Conservation (phyloP, 257 asterid species). For the Verbena officinalis region DNA sequence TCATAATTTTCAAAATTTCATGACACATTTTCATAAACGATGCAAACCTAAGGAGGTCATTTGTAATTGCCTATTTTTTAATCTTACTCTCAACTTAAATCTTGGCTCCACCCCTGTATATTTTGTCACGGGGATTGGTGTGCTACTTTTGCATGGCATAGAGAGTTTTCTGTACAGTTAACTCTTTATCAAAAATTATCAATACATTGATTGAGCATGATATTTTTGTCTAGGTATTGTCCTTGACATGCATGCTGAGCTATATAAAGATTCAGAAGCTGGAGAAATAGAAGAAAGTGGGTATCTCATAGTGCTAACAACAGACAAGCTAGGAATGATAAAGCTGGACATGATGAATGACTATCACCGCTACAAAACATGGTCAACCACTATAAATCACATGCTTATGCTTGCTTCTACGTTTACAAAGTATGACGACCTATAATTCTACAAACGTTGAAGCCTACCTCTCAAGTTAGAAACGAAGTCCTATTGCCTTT, state of each 20-base stretch:
- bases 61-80: no score
- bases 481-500: slow-evolving; percentile 13
- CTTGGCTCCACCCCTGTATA: no score
- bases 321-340: slow-evolving; percentile 64
- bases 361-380: slow-evolving; percentile 54
- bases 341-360: slow-evolving; percentile 80
- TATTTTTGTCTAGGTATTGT: slow-evolving; percentile 45
- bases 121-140: no score
- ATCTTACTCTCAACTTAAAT: no score
- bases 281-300: slow-evolving; percentile 57
- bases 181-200: no score
- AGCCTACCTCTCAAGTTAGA: no score
- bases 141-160: no score
- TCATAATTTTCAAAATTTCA: no score
- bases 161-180: no score
- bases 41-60: no score
- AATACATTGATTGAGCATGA: not conserved
- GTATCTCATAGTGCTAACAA: slow-evolving; percentile 64
- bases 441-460: slow-evolving; percentile 55
- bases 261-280: slow-evolving; percentile 65
- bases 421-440: slow-evolving; percentile 54
- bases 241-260: slow-evolving; percentile 62
- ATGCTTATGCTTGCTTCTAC: slow-evolving; percentile 77
- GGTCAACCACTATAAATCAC: slow-evolving; percentile 82
- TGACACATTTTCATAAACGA: no score